phyloP scores from a whole-genome alignment of 352 stramenopile species.

The Globisporangium splendens region DNA sequence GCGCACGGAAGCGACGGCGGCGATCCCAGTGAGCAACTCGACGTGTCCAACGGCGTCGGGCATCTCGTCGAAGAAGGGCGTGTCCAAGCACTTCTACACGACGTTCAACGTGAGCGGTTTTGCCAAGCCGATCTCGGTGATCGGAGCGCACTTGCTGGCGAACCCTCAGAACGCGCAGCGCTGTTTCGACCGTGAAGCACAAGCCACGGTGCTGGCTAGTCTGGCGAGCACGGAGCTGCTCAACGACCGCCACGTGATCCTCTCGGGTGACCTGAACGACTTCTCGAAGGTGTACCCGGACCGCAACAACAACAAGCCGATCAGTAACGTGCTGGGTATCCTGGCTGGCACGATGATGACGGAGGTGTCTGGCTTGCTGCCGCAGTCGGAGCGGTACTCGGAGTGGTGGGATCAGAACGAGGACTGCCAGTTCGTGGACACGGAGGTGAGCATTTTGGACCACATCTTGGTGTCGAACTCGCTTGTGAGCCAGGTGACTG shows the following conservation, averaged over 20 bases:
- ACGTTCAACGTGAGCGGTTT: slow-evolving; percentile 61
- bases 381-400: slow-evolving; percentile 42
- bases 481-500: slow-evolving; percentile 14
- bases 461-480: slow-evolving; percentile 35
- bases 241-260: slow-evolving; percentile 48
- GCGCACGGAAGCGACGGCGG: slow-evolving; percentile 27
- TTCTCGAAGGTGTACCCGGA: slow-evolving; percentile 42
- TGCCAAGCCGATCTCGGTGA: slow-evolving; percentile 58
- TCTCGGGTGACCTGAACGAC: slow-evolving; percentile 72
- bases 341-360: slow-evolving; percentile 39
- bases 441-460: slow-evolving; percentile 35
- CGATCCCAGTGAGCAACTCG: slow-evolving; percentile 48
- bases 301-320: slow-evolving; percentile 58
- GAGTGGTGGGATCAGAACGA: slow-evolving; percentile 65
- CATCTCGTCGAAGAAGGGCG: slow-evolving; percentile 39
- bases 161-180: slow-evolving; percentile 48
- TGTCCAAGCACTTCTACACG: slow-evolving; percentile 73
- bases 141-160: slow-evolving; percentile 61
- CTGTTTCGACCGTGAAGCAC: slow-evolving; percentile 57
- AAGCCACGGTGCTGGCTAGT: slow-evolving; percentile 49
- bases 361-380: slow-evolving; percentile 33
- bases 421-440: slow-evolving; percentile 49
- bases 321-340: slow-evolving; percentile 49
- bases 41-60: slow-evolving; percentile 40
- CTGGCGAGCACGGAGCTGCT: slow-evolving; percentile 34